Evolutionary conservation across 2,329 filamentous ascomycete genomes (phyloP), one percentile per base, ranked within the genome.

Genomic region (Cercospora canescens): DNA sequence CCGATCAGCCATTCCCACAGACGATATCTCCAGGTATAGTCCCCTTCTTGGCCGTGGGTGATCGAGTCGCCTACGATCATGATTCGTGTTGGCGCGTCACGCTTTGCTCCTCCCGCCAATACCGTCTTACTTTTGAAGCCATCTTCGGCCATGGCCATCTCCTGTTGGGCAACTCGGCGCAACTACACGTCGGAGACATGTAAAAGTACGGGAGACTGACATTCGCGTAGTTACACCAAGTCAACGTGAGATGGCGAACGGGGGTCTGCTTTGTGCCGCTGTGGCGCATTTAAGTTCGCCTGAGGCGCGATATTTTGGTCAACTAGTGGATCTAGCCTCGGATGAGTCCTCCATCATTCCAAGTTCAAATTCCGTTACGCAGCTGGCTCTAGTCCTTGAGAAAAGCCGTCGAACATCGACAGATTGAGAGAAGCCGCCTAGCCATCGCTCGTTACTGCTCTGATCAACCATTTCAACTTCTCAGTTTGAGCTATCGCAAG

Each of bases 1-100:
- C 57, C 41, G 1, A 65, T 65, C 62, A 81, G 73, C 79, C 80
- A 82, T 55, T 81, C 64, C 75, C 76, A 80, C 11, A 82, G 69
- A 3, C 79, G 75, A 64, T 80, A 82, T 12, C 80, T 74, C 81
- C 80, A 82, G 14, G 80, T 82, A 60, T 73, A 80, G 66, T 82
- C 80, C 18, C 77, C 79, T 63, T 81, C 78, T 28, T 67, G 50
- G 21, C 69, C 71, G 26, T 72, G 70, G 8, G 71, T 72, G 24
- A 73, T 73, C 28, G 68, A 71, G 63, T 73, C 71, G 55, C 71
- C 71, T 18, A 65, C 64, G 45, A 72, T 71, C 63, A 73, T 69
- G 56, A 71, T 59, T 57, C 63, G 62, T 8, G 32, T 30, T 16
- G 37, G 18, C 34, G 18, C 24, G 8, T 45, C 11, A 24, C 41